A percentile compares a stretch with the other conserved stretches of the same genome.
Conservation (phyloP, 176 grass and related monocot genomes). For the Avena atlantica region DNA sequence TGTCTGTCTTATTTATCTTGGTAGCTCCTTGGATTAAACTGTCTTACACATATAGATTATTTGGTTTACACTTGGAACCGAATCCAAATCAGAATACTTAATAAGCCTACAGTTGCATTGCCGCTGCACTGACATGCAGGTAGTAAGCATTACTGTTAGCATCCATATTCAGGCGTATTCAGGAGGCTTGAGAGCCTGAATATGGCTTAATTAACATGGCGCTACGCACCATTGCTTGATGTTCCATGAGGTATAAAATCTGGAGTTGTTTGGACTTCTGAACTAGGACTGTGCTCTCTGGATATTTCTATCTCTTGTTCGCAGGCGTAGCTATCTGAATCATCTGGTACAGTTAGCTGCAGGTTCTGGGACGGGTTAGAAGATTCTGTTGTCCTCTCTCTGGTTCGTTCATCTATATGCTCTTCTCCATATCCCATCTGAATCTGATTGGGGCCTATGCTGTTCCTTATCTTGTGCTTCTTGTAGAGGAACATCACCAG, state of each 20-base stretch:
- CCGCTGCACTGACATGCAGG: not conserved
- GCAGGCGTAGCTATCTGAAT: not conserved
- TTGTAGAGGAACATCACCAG: slow-evolving; percentile 43
- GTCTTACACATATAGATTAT: not conserved
- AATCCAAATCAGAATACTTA: not conserved
- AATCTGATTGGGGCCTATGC: not conserved
- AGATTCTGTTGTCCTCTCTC: not conserved
- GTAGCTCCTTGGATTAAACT: not conserved
- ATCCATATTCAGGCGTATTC: not conserved
- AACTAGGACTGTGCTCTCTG: slow-evolving; percentile 18
- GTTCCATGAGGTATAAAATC: not conserved
- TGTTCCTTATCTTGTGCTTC: slow-evolving; percentile 22
- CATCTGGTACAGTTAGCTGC: slow-evolving; percentile 22
- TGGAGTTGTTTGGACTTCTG: slow-evolving; percentile 15
- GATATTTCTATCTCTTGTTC: slow-evolving; percentile 37
- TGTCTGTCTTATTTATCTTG: not conserved
- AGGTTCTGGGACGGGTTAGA: slow-evolving; percentile 9
- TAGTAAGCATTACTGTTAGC: not conserved
- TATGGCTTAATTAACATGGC: not conserved
- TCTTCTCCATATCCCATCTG: not conserved
- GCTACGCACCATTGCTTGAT: slow-evolving; percentile 12
- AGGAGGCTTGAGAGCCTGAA: not conserved
- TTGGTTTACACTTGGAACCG: slow-evolving; percentile 1
- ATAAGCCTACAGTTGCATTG: not conserved
- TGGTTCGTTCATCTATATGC: not conserved